Percentiles rank a stretch among this genome's conserved stretches.
phyloP scores from a whole-genome alignment of 2,329 filamentous ascomycete species.

The Xylariaceae sp. region DNA sequence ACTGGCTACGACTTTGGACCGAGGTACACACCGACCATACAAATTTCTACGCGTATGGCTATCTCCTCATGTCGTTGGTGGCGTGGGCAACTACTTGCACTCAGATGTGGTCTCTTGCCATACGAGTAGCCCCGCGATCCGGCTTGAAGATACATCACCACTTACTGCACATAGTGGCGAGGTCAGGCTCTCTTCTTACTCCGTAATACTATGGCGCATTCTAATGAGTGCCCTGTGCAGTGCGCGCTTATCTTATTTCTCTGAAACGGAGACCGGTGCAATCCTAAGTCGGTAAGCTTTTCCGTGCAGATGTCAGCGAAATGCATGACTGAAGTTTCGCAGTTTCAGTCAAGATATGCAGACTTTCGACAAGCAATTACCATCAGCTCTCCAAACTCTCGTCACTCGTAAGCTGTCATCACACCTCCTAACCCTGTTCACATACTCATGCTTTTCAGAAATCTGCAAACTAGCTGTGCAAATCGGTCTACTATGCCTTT shows the following conservation, averaged over 20 bases:
- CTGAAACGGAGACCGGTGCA: slow-evolving; percentile 36
- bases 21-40: slow-evolving; percentile 22
- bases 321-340: slow-evolving; percentile 1
- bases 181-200: slow-evolving; percentile 6
- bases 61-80: slow-evolving; percentile 30
- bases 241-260: slow-evolving; percentile 39
- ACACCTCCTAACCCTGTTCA: slow-evolving; percentile 24
- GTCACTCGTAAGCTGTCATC: slow-evolving; percentile 32
- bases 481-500: slow-evolving; percentile 40
- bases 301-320: not conserved
- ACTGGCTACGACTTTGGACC: slow-evolving; percentile 40
- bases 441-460: slow-evolving; percentile 18
- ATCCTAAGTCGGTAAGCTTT: slow-evolving; percentile 36
- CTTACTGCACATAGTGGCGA: slow-evolving; percentile 30
- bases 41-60: slow-evolving; percentile 35
- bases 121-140: slow-evolving; percentile 36
- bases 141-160: slow-evolving; percentile 30
- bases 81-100: slow-evolving; percentile 36
- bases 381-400: slow-evolving; percentile 32
- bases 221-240: slow-evolving; percentile 18
- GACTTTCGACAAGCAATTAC: slow-evolving; percentile 40
- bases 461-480: slow-evolving; percentile 40
- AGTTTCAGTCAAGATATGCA: slow-evolving; percentile 43
- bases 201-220: not conserved
- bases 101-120: slow-evolving; percentile 32